Conservation (phyloP, 2,329 filamentous ascomycete species). For the Fusarium coffeatum region DNA sequence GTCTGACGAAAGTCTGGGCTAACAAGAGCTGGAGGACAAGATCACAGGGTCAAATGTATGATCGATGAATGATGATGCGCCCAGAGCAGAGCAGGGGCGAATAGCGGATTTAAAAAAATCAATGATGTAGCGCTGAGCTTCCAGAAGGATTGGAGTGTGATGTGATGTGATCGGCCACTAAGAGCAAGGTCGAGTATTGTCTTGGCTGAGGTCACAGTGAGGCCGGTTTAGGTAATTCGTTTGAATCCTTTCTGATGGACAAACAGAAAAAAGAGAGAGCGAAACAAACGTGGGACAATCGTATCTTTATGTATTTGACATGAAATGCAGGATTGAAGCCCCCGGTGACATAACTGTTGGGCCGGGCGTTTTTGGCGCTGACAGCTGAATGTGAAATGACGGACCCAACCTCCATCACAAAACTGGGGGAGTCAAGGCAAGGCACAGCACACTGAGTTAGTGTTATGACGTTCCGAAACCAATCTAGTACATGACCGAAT, state of each 20-base stretch:
- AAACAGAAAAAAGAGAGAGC: not conserved
- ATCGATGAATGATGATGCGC: not conserved
- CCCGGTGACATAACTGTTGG: not conserved
- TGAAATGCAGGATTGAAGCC: not conserved
- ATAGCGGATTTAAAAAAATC: not conserved
- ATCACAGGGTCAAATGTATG: conserved; percentile 11
- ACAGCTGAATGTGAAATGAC: conserved; percentile 16
- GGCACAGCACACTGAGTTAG: not conserved
- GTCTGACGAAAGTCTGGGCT: not conserved
- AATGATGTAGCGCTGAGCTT: conserved; percentile 20
- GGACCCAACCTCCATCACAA: not conserved
- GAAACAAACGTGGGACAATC: not conserved
- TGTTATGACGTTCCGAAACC: not conserved
- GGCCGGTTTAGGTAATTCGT: conserved; percentile 14
- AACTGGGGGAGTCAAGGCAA: not conserved
- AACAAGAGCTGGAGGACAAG: not conserved
- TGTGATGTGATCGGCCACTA: conserved; percentile 27
- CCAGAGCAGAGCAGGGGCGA: not conserved
- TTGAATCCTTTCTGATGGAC: not conserved
- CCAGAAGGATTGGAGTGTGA: conserved; percentile 7
- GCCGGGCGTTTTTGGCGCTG: conserved; percentile 5
- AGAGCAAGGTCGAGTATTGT: conserved; percentile 10
- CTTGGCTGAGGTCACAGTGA: conserved; percentile 32
- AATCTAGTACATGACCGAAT: conserved; percentile 12
- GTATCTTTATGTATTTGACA: conserved; percentile 1